Evolutionary conservation across 176 grass and related monocot species (phyloP).

Genomic region (Bolboschoenus planiculmis): DNA sequence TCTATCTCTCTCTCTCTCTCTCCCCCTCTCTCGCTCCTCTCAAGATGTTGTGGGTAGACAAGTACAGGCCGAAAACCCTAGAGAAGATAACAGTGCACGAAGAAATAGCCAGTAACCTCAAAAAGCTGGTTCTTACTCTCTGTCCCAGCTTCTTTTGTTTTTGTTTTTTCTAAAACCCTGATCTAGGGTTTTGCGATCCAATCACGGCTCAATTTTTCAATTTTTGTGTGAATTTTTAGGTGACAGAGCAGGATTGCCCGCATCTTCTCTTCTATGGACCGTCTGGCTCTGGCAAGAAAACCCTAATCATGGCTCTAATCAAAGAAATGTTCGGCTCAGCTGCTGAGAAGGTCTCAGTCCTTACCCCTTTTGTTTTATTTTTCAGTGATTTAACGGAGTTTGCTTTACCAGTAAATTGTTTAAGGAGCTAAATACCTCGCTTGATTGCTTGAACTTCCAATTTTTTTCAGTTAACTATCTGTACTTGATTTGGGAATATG

Average conservation of each 20-base stretch:
- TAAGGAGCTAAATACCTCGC: not conserved
- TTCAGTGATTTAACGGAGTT: not conserved
- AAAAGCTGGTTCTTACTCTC: conserved; percentile 57
- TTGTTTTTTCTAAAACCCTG: not conserved
- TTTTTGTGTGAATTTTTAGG: conserved; percentile 28
- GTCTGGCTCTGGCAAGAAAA: conserved; percentile 90
- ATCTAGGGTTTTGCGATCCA: conserved; percentile 28
- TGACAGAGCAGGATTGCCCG: conserved; percentile 93
- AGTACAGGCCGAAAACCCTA: conserved; percentile 87
- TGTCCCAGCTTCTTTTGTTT: not conserved
- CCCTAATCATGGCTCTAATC: conserved; percentile 91
- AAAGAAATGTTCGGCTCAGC: conserved; percentile 87
- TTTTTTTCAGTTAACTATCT: not conserved
- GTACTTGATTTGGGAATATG: not conserved
- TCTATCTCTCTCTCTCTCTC: conserved; percentile 13
- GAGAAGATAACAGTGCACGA: conserved; percentile 86
- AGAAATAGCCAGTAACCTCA: conserved; percentile 67
- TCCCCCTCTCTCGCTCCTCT: not conserved
- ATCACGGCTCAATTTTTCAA: not conserved
- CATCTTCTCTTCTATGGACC: conserved; percentile 96
- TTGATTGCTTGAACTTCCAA: not conserved
- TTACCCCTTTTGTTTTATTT: not conserved
- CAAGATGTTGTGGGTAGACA: conserved; percentile 99
- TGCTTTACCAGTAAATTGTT: not conserved
- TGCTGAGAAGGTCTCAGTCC: conserved; percentile 50